phyloP scores from a whole-genome alignment of 371 early-diverging fungal genomes.

The Capillidium rhysosporum region DNA sequence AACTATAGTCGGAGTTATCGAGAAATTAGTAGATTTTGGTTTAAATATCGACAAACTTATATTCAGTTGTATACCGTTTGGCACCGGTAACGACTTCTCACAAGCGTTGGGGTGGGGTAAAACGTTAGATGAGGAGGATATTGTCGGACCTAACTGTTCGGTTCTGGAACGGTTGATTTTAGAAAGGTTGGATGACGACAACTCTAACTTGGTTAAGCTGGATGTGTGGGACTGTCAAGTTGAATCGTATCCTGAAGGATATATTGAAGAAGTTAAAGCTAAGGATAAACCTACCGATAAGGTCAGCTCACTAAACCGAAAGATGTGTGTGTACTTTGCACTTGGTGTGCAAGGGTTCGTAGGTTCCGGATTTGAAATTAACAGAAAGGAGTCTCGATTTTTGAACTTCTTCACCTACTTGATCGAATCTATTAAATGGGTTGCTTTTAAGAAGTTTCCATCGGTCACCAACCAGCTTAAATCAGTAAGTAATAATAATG shows the following conservation, averaged over 20 bases:
- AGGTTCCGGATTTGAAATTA: neutral
- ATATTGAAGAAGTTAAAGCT: neutral
- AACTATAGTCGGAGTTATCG: neutral
- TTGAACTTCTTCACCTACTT: neutral
- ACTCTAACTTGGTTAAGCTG: neutral
- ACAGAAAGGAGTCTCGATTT: neutral
- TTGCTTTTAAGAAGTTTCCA: neutral
- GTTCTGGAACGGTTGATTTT: neutral
- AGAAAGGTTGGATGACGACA: neutral
- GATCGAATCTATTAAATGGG: conserved; percentile 2
- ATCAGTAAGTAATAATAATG: neutral
- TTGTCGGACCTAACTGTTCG: neutral
- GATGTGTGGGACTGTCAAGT: neutral
- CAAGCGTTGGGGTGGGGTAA: conserved; percentile 4
- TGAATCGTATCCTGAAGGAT: neutral
- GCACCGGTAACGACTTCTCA: conserved; percentile 3
- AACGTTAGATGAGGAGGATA: neutral
- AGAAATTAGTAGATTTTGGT: neutral
- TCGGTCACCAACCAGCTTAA: neutral
- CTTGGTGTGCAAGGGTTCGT: conserved; percentile 2
- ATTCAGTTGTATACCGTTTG: conserved; percentile 1
- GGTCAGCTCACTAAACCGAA: neutral
- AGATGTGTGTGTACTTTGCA: neutral
- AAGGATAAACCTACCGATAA: neutral
- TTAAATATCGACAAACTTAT: neutral